Conservation (phyloP, 768 basidiomycete species). For the Suillus luteus region DNA sequence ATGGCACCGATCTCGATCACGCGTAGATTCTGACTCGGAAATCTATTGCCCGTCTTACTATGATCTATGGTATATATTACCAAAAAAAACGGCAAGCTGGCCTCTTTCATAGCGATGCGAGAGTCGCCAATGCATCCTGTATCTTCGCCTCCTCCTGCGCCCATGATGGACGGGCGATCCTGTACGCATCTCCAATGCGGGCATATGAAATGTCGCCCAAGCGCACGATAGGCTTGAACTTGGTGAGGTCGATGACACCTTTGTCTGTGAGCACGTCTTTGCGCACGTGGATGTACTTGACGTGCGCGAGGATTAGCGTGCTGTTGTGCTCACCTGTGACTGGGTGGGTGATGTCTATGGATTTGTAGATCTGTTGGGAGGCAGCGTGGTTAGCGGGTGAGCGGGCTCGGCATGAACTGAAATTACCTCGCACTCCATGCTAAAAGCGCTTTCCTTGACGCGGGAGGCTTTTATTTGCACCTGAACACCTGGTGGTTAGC, state of each 20-base stretch:
- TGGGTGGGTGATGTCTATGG: conserved; percentile 36
- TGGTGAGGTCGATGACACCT: conserved; percentile 38
- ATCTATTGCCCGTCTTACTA: not conserved
- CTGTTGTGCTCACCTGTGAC: conserved; percentile 25
- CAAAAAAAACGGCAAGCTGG: not conserved
- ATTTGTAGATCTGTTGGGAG: conserved; percentile 37
- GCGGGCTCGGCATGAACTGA: not conserved
- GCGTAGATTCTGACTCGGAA: not conserved
- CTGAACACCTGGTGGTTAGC: conserved; percentile 22
- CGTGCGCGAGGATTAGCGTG: conserved; percentile 39
- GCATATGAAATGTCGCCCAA: conserved; percentile 44
- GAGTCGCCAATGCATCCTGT: conserved; percentile 12
- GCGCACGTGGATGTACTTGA: conserved; percentile 45
- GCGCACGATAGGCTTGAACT: conserved; percentile 38
- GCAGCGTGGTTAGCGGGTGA: not conserved
- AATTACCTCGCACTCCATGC: conserved; percentile 47
- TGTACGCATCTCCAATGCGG: conserved; percentile 31
- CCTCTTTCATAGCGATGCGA: not conserved
- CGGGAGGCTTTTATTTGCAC: conserved; percentile 41
- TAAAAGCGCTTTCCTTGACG: conserved; percentile 47
- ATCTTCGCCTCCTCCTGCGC: conserved; percentile 21
- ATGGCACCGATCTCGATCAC: not conserved
- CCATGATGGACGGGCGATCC: conserved; percentile 28
- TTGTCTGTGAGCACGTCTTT: conserved; percentile 39
- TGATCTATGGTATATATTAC: not conserved